Evolutionary conservation across 805 yeast species (phyloP), one percentile per base, ranked within the genome.

Genomic region (Wickerhamiella spandovensis): DNA sequence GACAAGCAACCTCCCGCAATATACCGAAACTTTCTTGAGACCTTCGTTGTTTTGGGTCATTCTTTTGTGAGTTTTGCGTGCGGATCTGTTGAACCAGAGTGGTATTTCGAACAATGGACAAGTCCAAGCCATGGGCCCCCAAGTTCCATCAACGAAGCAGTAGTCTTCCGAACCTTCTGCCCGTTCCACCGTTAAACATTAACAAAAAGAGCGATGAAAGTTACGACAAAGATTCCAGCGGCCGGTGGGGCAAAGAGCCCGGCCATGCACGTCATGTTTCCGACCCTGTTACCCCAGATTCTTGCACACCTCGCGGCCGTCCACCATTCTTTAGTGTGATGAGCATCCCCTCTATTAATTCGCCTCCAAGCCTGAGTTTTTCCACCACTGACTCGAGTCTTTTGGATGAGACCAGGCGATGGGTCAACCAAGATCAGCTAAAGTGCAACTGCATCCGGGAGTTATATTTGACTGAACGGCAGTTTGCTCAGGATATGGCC

Each of bases 401-500:
- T 20, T 41, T 15, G 44, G 28, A 8, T 2, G 22, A 22, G 21
- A 23, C 28, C 23, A 23, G 44, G 24, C 30, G 32, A 23, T 23
- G 32, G 12, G 21, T 50, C 20, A 45, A 46, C 24, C 46, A 35
- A 8, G 47, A 54, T 48, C 37, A 54, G 8, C 38, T 32, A 13
- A 58, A 63, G 32, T 58, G 60, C 51, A 63, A 64, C 25, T 53
- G 64, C 15, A 58, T 67, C 30, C 58, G 66, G 9, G 73, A 70
- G 51, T 59, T 70, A 7, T 62, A 68, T 46, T 57, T 57, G 18
- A 66, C 72, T 12, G 74, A 70, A 50, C 52, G 59, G 15, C 56
- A 56, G n/a, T 70, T 66, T 50, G 60, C 67, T 9, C 58, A 58
- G 15, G 73, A 70, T 50, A 54, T 70, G 58, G 61, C 55, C 1